Percentiles rank a stretch among this genome's conserved stretches.
Conservation (phyloP, 2,329 filamentous ascomycete species). For the Thelonectria olida region DNA sequence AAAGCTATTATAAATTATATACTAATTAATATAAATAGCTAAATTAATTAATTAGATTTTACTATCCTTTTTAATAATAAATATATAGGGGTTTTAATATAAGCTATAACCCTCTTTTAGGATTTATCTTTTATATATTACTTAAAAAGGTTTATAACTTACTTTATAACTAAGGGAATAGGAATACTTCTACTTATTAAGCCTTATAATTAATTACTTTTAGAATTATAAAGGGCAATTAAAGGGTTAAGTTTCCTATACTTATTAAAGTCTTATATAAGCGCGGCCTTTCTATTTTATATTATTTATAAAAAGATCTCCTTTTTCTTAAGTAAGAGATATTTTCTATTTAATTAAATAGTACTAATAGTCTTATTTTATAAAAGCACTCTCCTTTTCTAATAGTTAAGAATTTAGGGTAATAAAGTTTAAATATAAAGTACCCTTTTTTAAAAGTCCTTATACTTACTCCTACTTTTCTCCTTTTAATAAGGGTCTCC, state of each 20-base stretch:
- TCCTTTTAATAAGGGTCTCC: too few species aligned
- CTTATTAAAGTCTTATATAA: neutral
- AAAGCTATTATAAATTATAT: neutral
- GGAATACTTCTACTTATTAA: neutral
- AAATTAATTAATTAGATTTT: neutral
- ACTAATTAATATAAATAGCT: neutral
- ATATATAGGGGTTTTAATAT: neutral
- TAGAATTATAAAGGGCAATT: neutral
- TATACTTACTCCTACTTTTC: neutral
- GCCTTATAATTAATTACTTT: neutral
- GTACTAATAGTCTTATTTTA: neutral
- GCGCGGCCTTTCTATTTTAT: neutral
- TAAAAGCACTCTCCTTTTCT: neutral
- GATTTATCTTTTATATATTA: neutral
- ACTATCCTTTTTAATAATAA: neutral
- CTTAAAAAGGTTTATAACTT: neutral
- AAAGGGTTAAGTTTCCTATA: neutral
- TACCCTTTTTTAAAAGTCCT: neutral
- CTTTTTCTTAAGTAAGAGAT: neutral
- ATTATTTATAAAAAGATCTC: neutral
- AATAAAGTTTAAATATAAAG: neutral
- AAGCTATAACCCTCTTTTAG: neutral
- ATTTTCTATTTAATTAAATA: neutral
- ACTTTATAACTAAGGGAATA: neutral
- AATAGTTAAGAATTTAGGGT: neutral